phyloP scores from a whole-genome alignment of 805 yeast genomes.

The Komagataella pastoris region DNA sequence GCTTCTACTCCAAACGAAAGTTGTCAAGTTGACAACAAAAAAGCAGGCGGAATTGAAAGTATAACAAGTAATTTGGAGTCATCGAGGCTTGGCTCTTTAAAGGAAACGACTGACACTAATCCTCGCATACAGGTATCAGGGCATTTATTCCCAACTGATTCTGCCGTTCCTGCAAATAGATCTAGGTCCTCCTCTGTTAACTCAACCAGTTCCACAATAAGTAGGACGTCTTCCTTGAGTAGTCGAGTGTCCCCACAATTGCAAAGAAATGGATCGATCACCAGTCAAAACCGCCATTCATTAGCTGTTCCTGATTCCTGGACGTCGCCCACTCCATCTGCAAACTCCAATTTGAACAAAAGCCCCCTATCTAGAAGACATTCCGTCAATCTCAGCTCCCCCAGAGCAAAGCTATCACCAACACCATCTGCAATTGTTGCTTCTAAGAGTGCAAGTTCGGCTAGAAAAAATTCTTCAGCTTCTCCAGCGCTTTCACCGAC shows the following conservation, averaged over 20 bases:
- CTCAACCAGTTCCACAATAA: neutral
- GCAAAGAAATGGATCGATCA: neutral
- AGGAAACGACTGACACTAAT: neutral
- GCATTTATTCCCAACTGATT: neutral
- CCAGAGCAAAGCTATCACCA: neutral
- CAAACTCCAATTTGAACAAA: constrained; percentile 3
- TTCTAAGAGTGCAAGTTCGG: neutral
- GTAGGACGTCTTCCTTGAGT: constrained; percentile 1
- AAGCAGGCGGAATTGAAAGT: neutral
- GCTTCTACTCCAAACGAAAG: neutral
- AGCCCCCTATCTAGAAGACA: constrained; percentile 1
- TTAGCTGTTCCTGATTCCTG: neutral
- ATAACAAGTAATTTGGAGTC: neutral
- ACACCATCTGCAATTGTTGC: neutral
- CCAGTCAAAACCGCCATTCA: neutral
- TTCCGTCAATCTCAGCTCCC: constrained; percentile 1
- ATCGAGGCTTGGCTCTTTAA: neutral
- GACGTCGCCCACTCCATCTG: constrained; percentile 3
- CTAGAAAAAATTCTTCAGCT: constrained; percentile 8
- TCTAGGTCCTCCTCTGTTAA: constrained; percentile 5
- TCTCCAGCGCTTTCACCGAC: constrained; percentile 6
- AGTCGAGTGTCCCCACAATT: neutral
- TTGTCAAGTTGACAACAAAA: neutral
- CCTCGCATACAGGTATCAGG: neutral
- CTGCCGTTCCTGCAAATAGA: constrained; percentile 5